phyloP scores from a whole-genome alignment of 345 rosid genomes.

The Salix suchowensis region DNA sequence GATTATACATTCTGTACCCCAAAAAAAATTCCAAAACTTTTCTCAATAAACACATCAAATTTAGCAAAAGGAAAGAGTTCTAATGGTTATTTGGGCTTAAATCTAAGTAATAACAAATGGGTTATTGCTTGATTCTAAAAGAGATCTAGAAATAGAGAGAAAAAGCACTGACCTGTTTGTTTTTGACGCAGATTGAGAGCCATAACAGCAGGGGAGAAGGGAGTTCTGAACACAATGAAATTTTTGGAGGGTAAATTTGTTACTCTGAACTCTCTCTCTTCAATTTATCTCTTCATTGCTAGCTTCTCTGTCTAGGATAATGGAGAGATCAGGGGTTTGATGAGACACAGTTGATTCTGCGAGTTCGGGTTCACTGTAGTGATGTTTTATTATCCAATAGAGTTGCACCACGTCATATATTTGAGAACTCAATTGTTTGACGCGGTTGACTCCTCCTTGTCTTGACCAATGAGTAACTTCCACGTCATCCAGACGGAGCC shows the following conservation, averaged over 20 bases:
- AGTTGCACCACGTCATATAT: neutral
- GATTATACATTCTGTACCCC: slow-evolving; percentile 64
- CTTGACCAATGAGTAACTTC: neutral
- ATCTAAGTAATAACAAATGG: neutral
- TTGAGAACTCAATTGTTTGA: neutral
- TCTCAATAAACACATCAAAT: neutral
- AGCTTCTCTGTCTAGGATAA: neutral
- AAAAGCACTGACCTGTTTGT: slow-evolving; percentile 69
- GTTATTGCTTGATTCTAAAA: neutral
- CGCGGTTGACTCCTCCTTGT: neutral
- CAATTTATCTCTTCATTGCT: neutral
- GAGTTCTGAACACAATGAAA: neutral
- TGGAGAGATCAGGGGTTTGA: neutral
- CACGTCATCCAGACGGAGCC: neutral
- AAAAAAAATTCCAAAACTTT: slow-evolving; percentile 18
- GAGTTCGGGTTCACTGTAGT: neutral
- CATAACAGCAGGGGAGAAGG: slow-evolving; percentile 34
- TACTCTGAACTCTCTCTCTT: neutral
- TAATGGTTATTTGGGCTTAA: neutral
- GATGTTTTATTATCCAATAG: neutral
- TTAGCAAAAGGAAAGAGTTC: neutral
- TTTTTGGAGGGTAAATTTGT: neutral
- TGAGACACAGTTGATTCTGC: neutral
- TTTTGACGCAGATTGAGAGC: slow-evolving; percentile 97
- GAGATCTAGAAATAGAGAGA: neutral